Evolutionary conservation across 306 rosid species (phyloP).

Genomic region (Casuarina cunninghamiana): DNA sequence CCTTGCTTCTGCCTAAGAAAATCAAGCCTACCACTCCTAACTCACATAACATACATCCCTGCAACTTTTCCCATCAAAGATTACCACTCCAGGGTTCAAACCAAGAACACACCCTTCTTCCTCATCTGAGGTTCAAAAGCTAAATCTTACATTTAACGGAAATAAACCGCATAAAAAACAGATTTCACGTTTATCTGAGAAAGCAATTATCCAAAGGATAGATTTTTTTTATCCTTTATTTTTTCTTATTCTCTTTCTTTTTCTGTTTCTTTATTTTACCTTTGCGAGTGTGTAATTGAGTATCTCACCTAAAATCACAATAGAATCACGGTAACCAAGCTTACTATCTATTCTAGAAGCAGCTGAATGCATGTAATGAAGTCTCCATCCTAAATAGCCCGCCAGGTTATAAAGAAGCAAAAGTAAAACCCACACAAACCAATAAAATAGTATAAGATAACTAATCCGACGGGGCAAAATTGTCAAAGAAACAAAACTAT

Average conservation of each 20-base stretch:
- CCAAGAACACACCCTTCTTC: too few relatives aligned
- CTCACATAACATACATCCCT: too few relatives aligned
- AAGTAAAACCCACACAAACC: too few relatives aligned
- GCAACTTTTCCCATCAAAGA: too few relatives aligned
- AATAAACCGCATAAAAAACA: neutral
- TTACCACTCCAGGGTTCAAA: too few relatives aligned
- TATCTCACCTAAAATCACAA: neutral
- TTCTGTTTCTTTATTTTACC: neutral
- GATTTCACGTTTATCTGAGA: neutral
- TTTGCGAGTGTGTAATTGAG: neutral
- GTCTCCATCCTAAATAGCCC: neutral
- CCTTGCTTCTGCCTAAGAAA: too few relatives aligned
- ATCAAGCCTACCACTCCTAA: too few relatives aligned
- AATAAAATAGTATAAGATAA: too few relatives aligned
- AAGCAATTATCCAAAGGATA: neutral
- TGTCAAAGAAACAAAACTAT: neutral
- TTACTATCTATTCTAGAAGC: neutral
- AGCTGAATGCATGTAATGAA: neutral
- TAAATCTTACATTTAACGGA: neutral
- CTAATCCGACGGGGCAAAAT: neutral
- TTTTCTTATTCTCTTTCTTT: too few relatives aligned
- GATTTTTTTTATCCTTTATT: neutral
- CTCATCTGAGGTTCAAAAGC: neutral
- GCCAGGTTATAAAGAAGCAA: too few relatives aligned
- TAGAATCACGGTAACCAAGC: neutral